Evolutionary conservation across 2,329 filamentous ascomycete species (phyloP).

Genomic region (Plectosphaerella plurivora): DNA sequence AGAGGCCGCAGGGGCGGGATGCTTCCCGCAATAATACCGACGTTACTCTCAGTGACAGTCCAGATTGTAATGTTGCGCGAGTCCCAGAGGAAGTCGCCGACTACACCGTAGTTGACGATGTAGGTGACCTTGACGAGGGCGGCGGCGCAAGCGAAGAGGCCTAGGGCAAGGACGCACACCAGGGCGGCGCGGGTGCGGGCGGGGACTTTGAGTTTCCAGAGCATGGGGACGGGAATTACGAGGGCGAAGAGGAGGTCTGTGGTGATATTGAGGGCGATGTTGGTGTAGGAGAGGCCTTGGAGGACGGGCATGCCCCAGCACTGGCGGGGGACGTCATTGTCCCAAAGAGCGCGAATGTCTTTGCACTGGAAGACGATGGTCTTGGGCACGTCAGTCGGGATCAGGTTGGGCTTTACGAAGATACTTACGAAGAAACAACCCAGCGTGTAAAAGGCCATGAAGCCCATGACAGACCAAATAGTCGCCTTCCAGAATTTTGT

Average conservation of each 20-base stretch:
- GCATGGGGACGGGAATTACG: constrained; percentile 30
- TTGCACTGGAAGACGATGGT: constrained; percentile 44
- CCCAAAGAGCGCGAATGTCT: constrained; percentile 40
- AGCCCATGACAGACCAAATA: constrained; percentile 30
- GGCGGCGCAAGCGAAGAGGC: constrained; percentile 38
- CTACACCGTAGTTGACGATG: constrained; percentile 30
- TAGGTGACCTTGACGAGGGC: constrained; percentile 36
- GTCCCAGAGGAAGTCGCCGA: constrained; percentile 38
- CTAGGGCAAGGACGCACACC: constrained; percentile 34
- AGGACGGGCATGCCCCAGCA: constrained; percentile 37
- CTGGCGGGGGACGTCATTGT: constrained; percentile 26
- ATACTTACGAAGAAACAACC: constrained; percentile 29
- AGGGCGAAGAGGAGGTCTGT: constrained; percentile 33
- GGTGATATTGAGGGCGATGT: constrained; percentile 28
- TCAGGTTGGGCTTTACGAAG: neutral
- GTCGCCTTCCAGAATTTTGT: constrained; percentile 27
- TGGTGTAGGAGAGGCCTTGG: constrained; percentile 36
- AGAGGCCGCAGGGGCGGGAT: constrained; percentile 28
- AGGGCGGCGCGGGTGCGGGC: constrained; percentile 32
- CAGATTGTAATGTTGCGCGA: constrained; percentile 42
- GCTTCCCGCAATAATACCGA: constrained; percentile 30
- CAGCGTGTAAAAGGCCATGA: constrained; percentile 26
- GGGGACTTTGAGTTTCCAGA: constrained; percentile 35
- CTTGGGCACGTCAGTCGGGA: constrained; percentile 7
- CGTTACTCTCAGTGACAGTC: constrained; percentile 32